These are phyloP conservation scores for Pythium phragmiticola DNA, from an alignment of 352 stramenopile genomes.

Conservation along the genomic window DNA sequence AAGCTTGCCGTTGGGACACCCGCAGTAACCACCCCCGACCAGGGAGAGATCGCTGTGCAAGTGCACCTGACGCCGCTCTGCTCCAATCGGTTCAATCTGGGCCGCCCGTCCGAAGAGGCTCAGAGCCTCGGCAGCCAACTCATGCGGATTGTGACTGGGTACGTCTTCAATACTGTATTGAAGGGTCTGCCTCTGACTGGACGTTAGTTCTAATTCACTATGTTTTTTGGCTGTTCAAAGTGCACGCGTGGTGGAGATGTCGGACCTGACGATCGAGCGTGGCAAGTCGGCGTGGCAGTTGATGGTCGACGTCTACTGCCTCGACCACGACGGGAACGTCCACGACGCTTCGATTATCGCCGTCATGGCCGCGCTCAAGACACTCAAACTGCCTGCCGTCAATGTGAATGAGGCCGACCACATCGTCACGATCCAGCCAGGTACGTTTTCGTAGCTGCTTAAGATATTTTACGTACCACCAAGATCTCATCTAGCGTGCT, in stretches of 20 bases:
- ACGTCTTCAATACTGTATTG: neutral
- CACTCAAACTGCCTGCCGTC: constrained; percentile 58
- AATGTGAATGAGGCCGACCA: constrained; percentile 65
- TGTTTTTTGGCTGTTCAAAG: constrained; percentile 24
- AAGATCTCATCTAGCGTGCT: neutral
- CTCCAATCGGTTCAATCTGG: constrained; percentile 67
- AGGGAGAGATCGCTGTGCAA: constrained; percentile 77
- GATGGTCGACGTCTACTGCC: constrained; percentile 76
- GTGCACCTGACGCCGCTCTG: constrained; percentile 81
- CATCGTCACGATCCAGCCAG: constrained; percentile 63
- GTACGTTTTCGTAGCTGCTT: constrained; percentile 25
- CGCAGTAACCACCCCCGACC: constrained; percentile 61
- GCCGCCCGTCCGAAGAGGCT: constrained; percentile 70
- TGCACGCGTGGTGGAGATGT: constrained; percentile 78
- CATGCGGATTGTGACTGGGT: constrained; percentile 71
- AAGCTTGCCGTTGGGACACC: constrained; percentile 77
- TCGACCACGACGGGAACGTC: constrained; percentile 84
- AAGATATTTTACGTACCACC: too few species aligned
- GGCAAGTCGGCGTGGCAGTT: constrained; percentile 82
- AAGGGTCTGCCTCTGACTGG: neutral
- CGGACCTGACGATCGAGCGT: constrained; percentile 65
- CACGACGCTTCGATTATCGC: constrained; percentile 66
- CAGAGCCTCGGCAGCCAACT: constrained; percentile 80
- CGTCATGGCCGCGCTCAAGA: constrained; percentile 70
- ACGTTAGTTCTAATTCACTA: neutral